Conservation (phyloP, 2,329 filamentous ascomycete genomes). For the Emergomyces africanus region DNA sequence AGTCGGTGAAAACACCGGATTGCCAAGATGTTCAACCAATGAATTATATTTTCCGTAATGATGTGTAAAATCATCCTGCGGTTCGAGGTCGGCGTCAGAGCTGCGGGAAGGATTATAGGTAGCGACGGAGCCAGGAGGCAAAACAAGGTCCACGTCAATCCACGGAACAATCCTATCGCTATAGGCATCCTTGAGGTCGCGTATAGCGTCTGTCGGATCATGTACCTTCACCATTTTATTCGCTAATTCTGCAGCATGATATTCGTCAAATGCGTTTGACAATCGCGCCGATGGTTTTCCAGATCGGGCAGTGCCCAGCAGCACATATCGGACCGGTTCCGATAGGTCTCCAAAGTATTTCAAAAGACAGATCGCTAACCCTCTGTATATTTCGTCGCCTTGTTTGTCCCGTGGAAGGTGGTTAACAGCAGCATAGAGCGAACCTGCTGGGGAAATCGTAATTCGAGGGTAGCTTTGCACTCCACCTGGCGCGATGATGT, state of each 20-base stretch:
- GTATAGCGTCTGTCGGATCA: constrained; percentile 58
- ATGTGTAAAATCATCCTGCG: constrained; percentile 44
- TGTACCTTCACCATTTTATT: constrained; percentile 74
- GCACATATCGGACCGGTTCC: constrained; percentile 56
- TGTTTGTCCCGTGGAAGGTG: constrained; percentile 87
- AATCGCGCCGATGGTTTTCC: constrained; percentile 48
- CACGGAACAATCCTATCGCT: constrained; percentile 73
- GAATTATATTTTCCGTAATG: constrained; percentile 66
- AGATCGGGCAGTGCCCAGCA: constrained; percentile 43
- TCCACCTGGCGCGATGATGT: constrained; percentile 80
- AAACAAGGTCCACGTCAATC: constrained; percentile 74
- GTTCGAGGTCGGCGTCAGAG: constrained; percentile 48
- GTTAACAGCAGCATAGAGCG: constrained; percentile 80
- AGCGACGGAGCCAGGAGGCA: constrained; percentile 61
- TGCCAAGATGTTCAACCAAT: constrained; percentile 66
- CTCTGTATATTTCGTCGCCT: constrained; percentile 85
- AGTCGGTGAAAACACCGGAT: constrained; percentile 76
- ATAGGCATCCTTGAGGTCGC: constrained; percentile 60
- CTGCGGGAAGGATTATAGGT: constrained; percentile 41
- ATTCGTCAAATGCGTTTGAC: constrained; percentile 67
- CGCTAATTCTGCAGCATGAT: constrained; percentile 85
- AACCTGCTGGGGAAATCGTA: constrained; percentile 83
- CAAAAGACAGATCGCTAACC: constrained; percentile 78
- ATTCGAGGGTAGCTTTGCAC: constrained; percentile 82
- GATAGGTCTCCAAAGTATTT: constrained; percentile 91